Evolutionary conservation across 1,284 basidiomycete species (phyloP).

Genomic region (Ustilago nuda): DNA sequence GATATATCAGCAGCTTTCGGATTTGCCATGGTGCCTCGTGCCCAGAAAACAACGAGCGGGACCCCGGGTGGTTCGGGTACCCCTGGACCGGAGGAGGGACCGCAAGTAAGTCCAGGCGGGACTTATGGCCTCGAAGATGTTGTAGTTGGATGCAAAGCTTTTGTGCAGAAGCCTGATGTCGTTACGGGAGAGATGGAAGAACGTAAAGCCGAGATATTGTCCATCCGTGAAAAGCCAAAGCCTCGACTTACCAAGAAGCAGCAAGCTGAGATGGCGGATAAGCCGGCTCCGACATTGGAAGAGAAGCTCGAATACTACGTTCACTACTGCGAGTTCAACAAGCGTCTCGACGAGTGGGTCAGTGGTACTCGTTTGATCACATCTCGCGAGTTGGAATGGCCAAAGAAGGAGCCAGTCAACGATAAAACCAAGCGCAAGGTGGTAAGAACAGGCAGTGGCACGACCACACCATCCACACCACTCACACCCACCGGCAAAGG

Average conservation of each 20-base stretch:
- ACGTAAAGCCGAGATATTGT: slow-evolving; percentile 66
- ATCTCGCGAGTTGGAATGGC: slow-evolving; percentile 91
- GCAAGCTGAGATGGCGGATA: slow-evolving; percentile 44
- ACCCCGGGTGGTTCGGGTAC: slow-evolving; percentile 47
- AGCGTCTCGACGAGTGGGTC: slow-evolving; percentile 98
- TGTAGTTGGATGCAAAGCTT: slow-evolving; percentile 62
- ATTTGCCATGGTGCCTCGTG: slow-evolving; percentile 48
- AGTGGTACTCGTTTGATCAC: slow-evolving; percentile 85
- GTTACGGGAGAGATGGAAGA: slow-evolving; percentile 64
- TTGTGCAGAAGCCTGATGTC: slow-evolving; percentile 64
- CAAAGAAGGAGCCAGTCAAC: slow-evolving; percentile 73
- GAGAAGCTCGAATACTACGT: slow-evolving; percentile 61
- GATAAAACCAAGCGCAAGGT: slow-evolving; percentile 71
- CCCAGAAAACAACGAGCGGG: slow-evolving; percentile 45
- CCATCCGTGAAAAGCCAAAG: slow-evolving; percentile 63
- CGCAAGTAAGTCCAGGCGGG: slow-evolving; percentile 54
- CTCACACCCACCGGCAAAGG: slow-evolving; percentile 46
- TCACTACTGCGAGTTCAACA: slow-evolving; percentile 62
- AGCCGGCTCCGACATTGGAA: slow-evolving; percentile 49
- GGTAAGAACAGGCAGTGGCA: slow-evolving; percentile 41
- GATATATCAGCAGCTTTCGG: neutral
- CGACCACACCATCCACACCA: slow-evolving; percentile 47
- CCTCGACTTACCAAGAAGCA: slow-evolving; percentile 56
- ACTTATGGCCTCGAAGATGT: slow-evolving; percentile 63
- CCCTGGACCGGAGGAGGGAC: slow-evolving; percentile 49